Evolutionary conservation across 352 stramenopile species (phyloP), one percentile per base, ranked within the genome.

Genomic region (Albugo candida): DNA sequence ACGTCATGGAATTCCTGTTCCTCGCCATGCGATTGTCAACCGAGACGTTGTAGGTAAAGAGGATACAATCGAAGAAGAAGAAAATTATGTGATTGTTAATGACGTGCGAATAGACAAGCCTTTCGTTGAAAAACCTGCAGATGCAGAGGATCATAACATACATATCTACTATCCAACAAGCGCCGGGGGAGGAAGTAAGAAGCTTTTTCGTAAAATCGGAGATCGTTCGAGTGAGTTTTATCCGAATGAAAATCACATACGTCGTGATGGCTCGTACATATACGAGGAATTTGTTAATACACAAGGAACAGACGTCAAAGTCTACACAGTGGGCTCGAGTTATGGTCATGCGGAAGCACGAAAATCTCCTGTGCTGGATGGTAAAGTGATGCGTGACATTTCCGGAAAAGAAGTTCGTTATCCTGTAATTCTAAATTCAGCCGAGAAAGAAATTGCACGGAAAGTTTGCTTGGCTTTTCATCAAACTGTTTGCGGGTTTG

Each of bases 71-170:
- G 67, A 81, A 24, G 77, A 91, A 39, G 57, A 66, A 34, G 78
- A 87, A 51, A 87, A 91, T 45, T 87, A 87, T 54, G 75, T 91
- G 11, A 63, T 76, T 20, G 65, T 97, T 38, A 97, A 98, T 59
- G 93, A 92, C 24, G 78, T 97, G 31, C 76, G 72, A 41, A 95
- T 99, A 49, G 85, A 98, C 62, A 99, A 99, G 63, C 96, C 95
- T 1, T 99, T 99, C 54, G 95, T 99, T 0, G 96, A 99, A 65
- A 99, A 99, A 66, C 96, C 96, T 0, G 92, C 97, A 1, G 77
- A 99, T 62, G 93, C 94, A 0, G 96, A 99, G 53, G 94, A 99
- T 72, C 96, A 99, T 65, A 99, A 99, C 58, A 94, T 99, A 53
- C 94, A 97, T 60, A 98, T 99, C 58, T 99, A 99, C 64, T 99